Base-by-base conservation (phyloP, 1,284 basidiomycete species). In the Ganoderma boninense region DNA sequence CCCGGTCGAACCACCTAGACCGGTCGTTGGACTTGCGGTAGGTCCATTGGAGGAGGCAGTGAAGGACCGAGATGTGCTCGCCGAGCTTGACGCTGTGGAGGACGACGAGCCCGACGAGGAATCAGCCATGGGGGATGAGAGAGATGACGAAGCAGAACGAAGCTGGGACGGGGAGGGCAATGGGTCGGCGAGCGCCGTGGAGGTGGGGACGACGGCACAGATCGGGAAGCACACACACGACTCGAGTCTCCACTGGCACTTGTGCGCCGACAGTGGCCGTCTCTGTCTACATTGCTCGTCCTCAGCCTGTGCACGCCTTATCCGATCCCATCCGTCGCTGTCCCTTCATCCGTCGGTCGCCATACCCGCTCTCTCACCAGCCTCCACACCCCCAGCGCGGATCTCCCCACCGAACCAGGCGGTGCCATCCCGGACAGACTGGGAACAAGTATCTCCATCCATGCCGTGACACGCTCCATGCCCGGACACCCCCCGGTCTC, bases 111-210 rank as follows among this genome's bases (percentile, higher is more conserved):
- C 16, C 40, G 60, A 62, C 23, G 60, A 29, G 60, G 60, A 23
- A 43, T 26, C 60, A 26, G 60, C n/a, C 60, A 62, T 62, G 60
- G 60, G 40, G 38, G 42, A 62, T 42, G 60, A n/a, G 60, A 62
- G 60, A 43, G 60, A 62, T 32, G 57, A 60, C 35, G 32, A 23
- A 23, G 57, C 7, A 16, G 23, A 6, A 40, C 38, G 23, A 29
- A 4, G 35, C n/a, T 60, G 26, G 40, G 60, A 26, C 40, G 40
- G 40, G 20, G 40, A 44, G n/a, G 40, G 8, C 3, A 16, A 44
- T 23, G 60, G 5, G 35, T 35, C 56, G 56, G 56, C 32, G 35
- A 61, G 60, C 38, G 59, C 59, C 59, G 57, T 59, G 57, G 20
- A 35, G 29, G 20, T 38, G 35, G 4, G 59, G 59, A 61, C n/a